Evolutionary conservation across 75 land plant species (phyloP), one percentile per base, ranked within the genome.

Genomic region (Cryptomeria japonica): DNA sequence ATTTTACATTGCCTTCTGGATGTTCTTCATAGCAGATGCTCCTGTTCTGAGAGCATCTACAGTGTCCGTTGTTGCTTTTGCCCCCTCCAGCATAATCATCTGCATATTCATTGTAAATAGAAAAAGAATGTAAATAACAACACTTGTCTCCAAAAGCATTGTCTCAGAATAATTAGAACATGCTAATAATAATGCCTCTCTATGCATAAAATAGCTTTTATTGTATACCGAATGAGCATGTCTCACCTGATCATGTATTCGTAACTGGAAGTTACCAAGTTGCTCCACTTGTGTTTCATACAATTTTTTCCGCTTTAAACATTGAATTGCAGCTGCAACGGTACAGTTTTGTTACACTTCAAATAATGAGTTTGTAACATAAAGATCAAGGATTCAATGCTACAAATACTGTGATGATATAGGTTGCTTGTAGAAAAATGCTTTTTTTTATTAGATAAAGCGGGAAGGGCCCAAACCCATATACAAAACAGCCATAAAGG

Each of bases 61-160:
- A 79, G 91, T 90, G 19, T 90, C 91, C 10, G 91, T 90, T 15
- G 91, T 90, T 44, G 91, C 91, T 77, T 89, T 90, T 70, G 91
- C 91, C 28, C 91, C 91, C 68, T 90, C 91, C 85, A 89, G 12
- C 86, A 90, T 32, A 89, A 89, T 90, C 91, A 90, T 90, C 91
- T 90, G 90, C 38, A 37, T 19, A 68, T 56, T 88, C 53, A 78
- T 53, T 22, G 47, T 25, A 56, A 53, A 82, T 44, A 41, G 46
- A 41, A 44, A 85, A 58, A 56, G 37, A 75, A 25, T 34, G 37
- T 32, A 75, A 34, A 13, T 73, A 11, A 32, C 32, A 75, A 75
- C 15, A 14, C 15, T 75, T 34, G 15, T 70, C 11, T 31, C 75
- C 75, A 70, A 70, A 34, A 8, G 12, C n/a, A 70, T 31, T 28